Evolutionary conservation across 805 yeast species (phyloP), one percentile per base, ranked within the genome.

Genomic region (Ogataea polymorpha): DNA sequence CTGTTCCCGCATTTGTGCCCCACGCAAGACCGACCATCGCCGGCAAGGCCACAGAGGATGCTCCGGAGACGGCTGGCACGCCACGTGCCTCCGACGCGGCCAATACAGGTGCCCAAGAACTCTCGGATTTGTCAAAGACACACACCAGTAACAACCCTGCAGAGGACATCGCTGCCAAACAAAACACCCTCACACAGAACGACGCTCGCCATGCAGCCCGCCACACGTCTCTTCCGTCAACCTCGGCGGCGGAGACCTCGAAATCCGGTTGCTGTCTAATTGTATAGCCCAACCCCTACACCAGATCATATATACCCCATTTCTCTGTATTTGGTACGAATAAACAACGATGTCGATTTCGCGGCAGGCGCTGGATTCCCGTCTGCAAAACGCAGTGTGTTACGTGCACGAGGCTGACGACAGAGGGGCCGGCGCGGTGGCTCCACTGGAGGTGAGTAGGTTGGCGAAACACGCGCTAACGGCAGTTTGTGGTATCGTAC

Each of bases 1-100:
- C 62, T 8, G 62, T 56, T 12, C 62, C 62, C 9, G 44, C 46
- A 10, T 56, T 53, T 34, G 24, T 36, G 5, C 37, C 5, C 28
- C 53, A 29, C 12, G 23, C 35, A n/a, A 26, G 17, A 17, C 32
- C 17, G n/a, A 12, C 17, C 7, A 11, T 17, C 17, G 10, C 20
- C 18, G 10, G 12, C 5, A 29, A n/a, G 13, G 18, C 17, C n/a
- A 15, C 21, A 16, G 32, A 13, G 17, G 32, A 29, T 11, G 20
- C 4, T 6, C 32, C 21, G 7, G 20, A 29, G 32, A 11, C 13
- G n/a, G n/a, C 13, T 24, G 27, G 23, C 24, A 12, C 16, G 14
- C 16, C 31, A n/a, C 31, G 15, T 6, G 12, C 31, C 11, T 27
- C 31, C n/a, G 17, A 13, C 27, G 15, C 31, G 6, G 28, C 23